Evolutionary conservation across 257 asterid species (phyloP), one percentile per base, ranked within the genome.

Genomic region (Jaltomata sinuosa): DNA sequence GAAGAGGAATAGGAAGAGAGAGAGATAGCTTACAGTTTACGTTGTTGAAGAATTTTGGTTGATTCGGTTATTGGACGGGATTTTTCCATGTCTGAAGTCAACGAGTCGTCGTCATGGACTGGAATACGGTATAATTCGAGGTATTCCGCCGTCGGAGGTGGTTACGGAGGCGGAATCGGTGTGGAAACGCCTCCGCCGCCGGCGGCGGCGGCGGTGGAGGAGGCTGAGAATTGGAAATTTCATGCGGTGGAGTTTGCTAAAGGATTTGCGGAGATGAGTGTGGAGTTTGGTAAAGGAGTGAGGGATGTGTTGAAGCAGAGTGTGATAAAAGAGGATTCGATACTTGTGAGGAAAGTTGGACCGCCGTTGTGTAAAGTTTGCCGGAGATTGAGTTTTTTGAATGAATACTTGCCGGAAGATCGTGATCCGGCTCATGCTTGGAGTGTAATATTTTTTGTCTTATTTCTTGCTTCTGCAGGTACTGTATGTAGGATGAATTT

Each of bases 371-470:
- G 11, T 62, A 91, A 64, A 40, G 65, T 91, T 32, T 84, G 88
- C 53, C 76, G 83, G 84, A 94, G 88, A 82, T 88, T 97, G 91
- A 91, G 91, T 77, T 94, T 95, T 81, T 67, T 97, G 89, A 97
- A 97, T 82, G 93, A 91, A 49, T 94, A 92, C 83, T 85, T 97
- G 82, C 99, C 99, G 1, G 99, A 97, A 84, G 99, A 97, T 94
- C 99, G 99, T 40, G 99, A 97, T 92, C 99, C 99, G 29, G 85
- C 90, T 68, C 94, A 93, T 84, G 89, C 95, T 32, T 96, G 98
- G 99, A 87, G 87, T 61, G 93, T 95, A n/a, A 91, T 96, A 49
- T 84, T 89, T 67, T 87, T 87, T 31, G 97, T 96, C 76, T 81
- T 86, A 42, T 54, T 93, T 55, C 15, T 96, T 57, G 90, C 94